Evolutionary conservation across 805 yeast genomes (phyloP), one percentile per base, ranked within the genome.

Genomic region (Wickerhamomyces rabaulensis): DNA sequence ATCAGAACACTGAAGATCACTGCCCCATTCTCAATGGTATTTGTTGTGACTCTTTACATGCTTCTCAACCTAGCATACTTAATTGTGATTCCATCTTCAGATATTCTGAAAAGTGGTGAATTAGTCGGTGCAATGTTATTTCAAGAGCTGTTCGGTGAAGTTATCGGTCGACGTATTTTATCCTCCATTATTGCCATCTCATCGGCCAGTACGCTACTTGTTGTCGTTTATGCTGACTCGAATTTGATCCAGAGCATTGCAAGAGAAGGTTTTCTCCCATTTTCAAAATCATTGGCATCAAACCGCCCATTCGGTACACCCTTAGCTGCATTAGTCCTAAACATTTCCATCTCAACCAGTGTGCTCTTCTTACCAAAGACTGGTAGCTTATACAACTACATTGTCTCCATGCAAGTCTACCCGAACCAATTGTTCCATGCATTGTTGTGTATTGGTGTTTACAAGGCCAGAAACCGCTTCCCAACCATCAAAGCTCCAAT

Each of bases 251-350:
- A 80, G 58, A 83, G 77, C 57, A 75, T 75, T 8, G 79, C 80
- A 52, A 64, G 82, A 40, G 84, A 80, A 52, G 84, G 84, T 0
- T 76, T 68, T 47, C 58, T 80, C 16, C 86, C 86, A 3, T 74
- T 68, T 42, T 74, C 82, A 1, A 57, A 55, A 31, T 56, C 66
- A 29, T 66, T 80, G 73, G 75, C 82, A 1, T 74, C 78, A 15
- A 79, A 80, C 50, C 69, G 74, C 69, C 83, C 84, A 2, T 65
- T 61, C 50, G 75, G 75, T 22, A 78, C 83, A 1, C 85, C 86
- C 1, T 61, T 79, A 22, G 73, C 77, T 5, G 67, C 83, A 0
- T 60, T 79, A 23, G 29, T 60, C 3, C 44, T 66, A 1, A 65
- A 67, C 39, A 60, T 67, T 3, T 21, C 50, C 2, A 47, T 68